Percentiles rank a stretch among this genome's conserved stretches.
phyloP scores from a whole-genome alignment of 129 eudicot species.

The Centella asiatica region DNA sequence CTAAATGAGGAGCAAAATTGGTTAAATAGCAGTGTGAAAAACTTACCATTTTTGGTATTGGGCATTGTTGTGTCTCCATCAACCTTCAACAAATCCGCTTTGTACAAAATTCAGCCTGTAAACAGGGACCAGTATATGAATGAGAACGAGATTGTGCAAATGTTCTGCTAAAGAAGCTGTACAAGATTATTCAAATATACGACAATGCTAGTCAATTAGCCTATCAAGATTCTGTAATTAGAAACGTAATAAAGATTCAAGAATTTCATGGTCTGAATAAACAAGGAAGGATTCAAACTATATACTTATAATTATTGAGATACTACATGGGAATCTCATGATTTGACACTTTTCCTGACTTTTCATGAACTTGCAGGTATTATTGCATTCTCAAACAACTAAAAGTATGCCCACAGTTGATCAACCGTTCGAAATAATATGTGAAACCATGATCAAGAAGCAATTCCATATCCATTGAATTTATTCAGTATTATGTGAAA shows the following conservation, averaged over 20 bases:
- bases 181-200: neutral
- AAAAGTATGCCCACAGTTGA: no score
- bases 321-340: neutral
- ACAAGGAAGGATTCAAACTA: neutral
- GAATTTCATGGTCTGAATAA: neutral
- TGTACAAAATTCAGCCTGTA: slow-evolving; percentile 32
- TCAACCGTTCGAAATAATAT: no score
- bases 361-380: no score
- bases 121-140: slow-evolving; percentile 20
- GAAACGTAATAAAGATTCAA: neutral
- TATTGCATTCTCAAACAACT: no score
- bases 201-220: neutral
- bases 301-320: neutral
- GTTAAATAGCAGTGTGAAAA: slow-evolving; percentile 4
- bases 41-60: slow-evolving; percentile 34
- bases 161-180: neutral
- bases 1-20: slow-evolving; percentile 4
- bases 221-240: neutral
- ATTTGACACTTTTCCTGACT: neutral
- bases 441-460: no score
- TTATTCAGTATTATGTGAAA: no score
- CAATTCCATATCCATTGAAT: no score
- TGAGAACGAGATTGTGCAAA: slow-evolving; percentile 5
- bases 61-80: slow-evolving; percentile 43
- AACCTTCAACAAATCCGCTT: slow-evolving; percentile 26